Evolutionary conservation across 106 monocot genomes (phyloP).

Genomic region (Platanthera guangdongensis): DNA sequence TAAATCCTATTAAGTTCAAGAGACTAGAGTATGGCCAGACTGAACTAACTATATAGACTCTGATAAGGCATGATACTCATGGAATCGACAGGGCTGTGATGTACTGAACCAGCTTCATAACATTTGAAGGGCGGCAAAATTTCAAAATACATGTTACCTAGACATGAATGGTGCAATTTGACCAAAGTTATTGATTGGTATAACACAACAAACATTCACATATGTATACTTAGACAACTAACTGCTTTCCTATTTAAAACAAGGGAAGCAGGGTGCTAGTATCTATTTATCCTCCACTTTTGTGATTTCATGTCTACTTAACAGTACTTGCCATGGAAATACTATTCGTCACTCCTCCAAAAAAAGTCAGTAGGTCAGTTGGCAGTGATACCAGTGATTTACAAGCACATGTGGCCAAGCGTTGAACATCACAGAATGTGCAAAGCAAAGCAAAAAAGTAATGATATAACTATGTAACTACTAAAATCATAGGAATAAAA

Average conservation of each 20-base stretch:
- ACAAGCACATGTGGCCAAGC: conserved; percentile 11
- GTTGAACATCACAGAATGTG: background rate
- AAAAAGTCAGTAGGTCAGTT: conserved; percentile 14
- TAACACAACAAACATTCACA: background rate
- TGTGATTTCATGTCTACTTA: conserved; percentile 27
- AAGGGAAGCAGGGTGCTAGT: background rate
- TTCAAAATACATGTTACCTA: conserved; percentile 27
- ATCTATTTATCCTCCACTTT: conserved; percentile 2
- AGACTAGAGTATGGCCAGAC: background rate
- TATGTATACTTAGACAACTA: background rate
- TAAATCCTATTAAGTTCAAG: background rate
- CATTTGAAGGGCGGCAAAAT: conserved; percentile 44
- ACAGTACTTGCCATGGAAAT: conserved; percentile 11
- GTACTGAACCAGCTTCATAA: conserved; percentile 58
- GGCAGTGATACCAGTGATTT: conserved; percentile 51
- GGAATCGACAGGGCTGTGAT: conserved; percentile 51
- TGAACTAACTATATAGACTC: background rate
- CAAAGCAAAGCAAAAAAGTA: background rate
- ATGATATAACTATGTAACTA: background rate
- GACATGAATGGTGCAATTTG: conserved; percentile 15
- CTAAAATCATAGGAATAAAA: background rate
- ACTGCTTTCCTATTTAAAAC: background rate
- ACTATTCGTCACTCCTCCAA: conserved; percentile 20
- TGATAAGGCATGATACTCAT: background rate
- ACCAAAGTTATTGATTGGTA: background rate